phyloP scores from a whole-genome alignment of 805 yeast species.

The Ogataea salicorniae region DNA sequence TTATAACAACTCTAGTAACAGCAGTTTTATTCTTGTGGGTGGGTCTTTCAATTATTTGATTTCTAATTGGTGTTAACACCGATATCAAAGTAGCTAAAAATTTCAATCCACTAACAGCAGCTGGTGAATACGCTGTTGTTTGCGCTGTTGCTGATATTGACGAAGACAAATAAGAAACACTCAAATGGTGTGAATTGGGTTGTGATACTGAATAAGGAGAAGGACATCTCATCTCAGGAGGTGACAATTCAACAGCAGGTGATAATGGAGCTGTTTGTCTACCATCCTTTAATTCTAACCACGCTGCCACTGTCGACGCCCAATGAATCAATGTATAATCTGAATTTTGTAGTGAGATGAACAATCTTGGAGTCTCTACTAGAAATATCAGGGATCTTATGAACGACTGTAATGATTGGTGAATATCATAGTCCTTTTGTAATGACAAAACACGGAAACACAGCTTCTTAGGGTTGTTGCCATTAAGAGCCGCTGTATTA shows the following conservation, averaged over 20 bases:
- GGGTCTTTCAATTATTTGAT: slow-evolving; percentile 33
- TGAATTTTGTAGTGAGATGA: slow-evolving; percentile 36
- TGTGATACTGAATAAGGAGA: slow-evolving; percentile 5
- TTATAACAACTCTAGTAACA: slow-evolving; percentile 41
- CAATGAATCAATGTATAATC: slow-evolving; percentile 41
- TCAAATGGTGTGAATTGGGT: background rate
- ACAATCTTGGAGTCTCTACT: slow-evolving; percentile 42
- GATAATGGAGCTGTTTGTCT: slow-evolving; percentile 7
- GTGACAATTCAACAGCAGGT: background rate
- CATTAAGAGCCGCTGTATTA: background rate
- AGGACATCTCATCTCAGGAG: slow-evolving; percentile 6
- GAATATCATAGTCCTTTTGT: slow-evolving; percentile 41
- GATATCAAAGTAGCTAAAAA: slow-evolving; percentile 46
- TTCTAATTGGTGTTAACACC: slow-evolving; percentile 37
- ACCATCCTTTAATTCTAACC: slow-evolving; percentile 54
- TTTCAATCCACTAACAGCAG: slow-evolving; percentile 18
- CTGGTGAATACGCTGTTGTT: background rate
- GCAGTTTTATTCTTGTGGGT: slow-evolving; percentile 18
- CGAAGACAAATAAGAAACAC: background rate
- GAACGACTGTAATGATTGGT: slow-evolving; percentile 32
- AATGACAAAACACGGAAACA: slow-evolving; percentile 34
- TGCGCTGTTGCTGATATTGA: slow-evolving; percentile 1
- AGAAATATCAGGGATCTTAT: slow-evolving; percentile 35
- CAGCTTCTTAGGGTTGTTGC: slow-evolving; percentile 23
- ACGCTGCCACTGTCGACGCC: slow-evolving; percentile 47